Evolutionary conservation across 2,329 filamentous ascomycete genomes (phyloP).

Genomic region (Corinectria fuckeliana): DNA sequence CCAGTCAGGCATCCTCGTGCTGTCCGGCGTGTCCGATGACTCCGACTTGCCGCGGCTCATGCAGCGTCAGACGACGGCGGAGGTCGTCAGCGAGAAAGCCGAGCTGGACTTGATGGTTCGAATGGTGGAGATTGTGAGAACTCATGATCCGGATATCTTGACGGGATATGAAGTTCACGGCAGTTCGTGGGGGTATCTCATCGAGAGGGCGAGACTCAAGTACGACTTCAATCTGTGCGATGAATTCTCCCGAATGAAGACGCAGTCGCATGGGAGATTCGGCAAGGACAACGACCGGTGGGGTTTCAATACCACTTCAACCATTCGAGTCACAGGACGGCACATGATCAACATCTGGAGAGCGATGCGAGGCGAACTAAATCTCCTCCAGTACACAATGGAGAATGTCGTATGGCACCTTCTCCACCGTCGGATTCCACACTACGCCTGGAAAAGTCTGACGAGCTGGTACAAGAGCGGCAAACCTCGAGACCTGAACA

Average conservation of each 20-base stretch:
- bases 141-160: constrained; percentile 87
- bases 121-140: constrained; percentile 86
- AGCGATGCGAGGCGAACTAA: constrained; percentile 92
- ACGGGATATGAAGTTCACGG: constrained; percentile 96
- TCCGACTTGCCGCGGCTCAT: constrained; percentile 66
- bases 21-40: constrained; percentile 72
- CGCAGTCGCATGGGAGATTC: constrained; percentile 80
- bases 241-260: constrained; percentile 88
- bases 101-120: constrained; percentile 86
- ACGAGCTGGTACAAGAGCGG: constrained; percentile 81
- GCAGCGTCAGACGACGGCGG: constrained; percentile 63
- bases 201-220: constrained; percentile 83
- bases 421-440: constrained; percentile 84
- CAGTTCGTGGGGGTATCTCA: constrained; percentile 92
- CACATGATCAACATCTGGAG: constrained; percentile 98
- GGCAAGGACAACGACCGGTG: constrained; percentile 87
- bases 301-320: constrained; percentile 94
- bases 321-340: constrained; percentile 88
- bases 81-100: constrained; percentile 75
- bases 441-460: constrained; percentile 80
- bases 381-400: constrained; percentile 91
- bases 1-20: constrained; percentile 74
- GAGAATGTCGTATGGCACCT: constrained; percentile 95
- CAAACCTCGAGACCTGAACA: constrained; percentile 72
- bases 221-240: constrained; percentile 92